A percentile compares a stretch with the other conserved stretches of the same genome.
phyloP scores from a whole-genome alignment of 768 basidiomycete genomes.

The Phylloporus sp. region DNA sequence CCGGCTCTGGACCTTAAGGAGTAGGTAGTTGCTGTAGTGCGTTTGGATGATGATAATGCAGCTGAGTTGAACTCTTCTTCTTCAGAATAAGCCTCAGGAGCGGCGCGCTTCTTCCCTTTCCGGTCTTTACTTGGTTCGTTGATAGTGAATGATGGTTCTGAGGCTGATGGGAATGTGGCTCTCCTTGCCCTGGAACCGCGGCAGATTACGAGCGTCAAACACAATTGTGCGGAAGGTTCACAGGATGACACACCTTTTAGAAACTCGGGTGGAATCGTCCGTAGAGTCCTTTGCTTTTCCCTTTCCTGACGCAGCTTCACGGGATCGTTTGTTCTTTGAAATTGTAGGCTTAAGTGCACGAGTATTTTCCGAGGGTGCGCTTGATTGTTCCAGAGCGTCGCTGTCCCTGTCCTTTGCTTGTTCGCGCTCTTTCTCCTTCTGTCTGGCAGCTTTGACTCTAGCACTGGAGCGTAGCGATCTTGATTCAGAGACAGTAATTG shows the following conservation, averaged over 20 bases:
- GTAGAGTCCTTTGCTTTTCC: conserved; percentile 58
- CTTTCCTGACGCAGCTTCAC: conserved; percentile 48
- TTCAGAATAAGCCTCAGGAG: conserved; percentile 62
- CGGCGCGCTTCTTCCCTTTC: conserved; percentile 93
- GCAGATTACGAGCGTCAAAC: conserved; percentile 29
- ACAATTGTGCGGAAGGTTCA: conserved; percentile 24
- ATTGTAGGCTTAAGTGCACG: conserved; percentile 37
- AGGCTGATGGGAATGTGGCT: conserved; percentile 40
- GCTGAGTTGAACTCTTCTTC: conserved; percentile 51
- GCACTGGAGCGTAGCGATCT: conserved; percentile 68
- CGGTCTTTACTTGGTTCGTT: conserved; percentile 70
- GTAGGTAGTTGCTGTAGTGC: conserved; percentile 56
- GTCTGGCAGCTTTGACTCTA: conserved; percentile 68
- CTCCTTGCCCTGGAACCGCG: conserved; percentile 52
- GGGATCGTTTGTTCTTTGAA: conserved; percentile 46
- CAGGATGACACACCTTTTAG: conserved; percentile 56
- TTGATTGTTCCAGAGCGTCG: conserved; percentile 41
- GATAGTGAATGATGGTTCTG: conserved; percentile 51
- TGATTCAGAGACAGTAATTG: conserved; percentile 41
- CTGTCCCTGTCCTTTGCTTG: conserved; percentile 52
- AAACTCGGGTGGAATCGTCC: conserved; percentile 48
- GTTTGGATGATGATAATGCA: conserved; percentile 53
- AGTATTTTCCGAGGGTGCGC: conserved; percentile 38
- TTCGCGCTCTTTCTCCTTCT: conserved; percentile 55
- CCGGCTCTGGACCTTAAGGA: conserved; percentile 59